Evolutionary conservation across 805 yeast genomes (phyloP).

Genomic region (Tetrapisispora fleetii): DNA sequence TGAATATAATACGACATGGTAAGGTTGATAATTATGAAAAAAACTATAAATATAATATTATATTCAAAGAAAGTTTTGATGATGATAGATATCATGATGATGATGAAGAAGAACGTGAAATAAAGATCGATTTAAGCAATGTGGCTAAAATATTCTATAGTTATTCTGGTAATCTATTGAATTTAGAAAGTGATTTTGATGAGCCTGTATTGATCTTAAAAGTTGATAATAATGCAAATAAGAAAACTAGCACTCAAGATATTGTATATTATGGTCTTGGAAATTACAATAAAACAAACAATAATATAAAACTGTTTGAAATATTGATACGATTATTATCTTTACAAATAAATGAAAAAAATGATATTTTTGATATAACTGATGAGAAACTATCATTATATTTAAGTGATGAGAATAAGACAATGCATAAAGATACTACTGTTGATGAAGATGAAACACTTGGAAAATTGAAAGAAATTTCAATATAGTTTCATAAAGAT

Average conservation of each 20-base stretch:
- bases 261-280: constrained; percentile 49
- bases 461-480: constrained; percentile 7
- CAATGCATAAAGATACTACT: constrained; percentile 9
- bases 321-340: constrained; percentile 51
- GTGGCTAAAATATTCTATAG: constrained; percentile 52
- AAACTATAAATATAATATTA: constrained; percentile 35
- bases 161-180: constrained; percentile 57
- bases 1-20: constrained; percentile 31
- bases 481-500: not conserved
- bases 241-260: constrained; percentile 17
- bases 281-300: constrained; percentile 27
- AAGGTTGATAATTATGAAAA: constrained; percentile 3
- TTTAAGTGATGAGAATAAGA: constrained; percentile 44
- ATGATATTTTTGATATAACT: constrained; percentile 41
- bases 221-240: constrained; percentile 20
- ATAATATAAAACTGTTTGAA: constrained; percentile 41
- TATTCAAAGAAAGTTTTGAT: constrained; percentile 47
- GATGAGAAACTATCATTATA: constrained; percentile 60
- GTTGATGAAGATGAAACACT: constrained; percentile 7
- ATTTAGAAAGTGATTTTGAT: constrained; percentile 44
- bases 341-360: constrained; percentile 51
- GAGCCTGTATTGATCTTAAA: constrained; percentile 63
- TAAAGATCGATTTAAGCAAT: constrained; percentile 31
- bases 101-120: constrained; percentile 33
- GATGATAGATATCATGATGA: constrained; percentile 67